Evolutionary conservation across 225 moss, liverwort and hornwort species (phyloP).

Genomic region (Thuidium tamariscinum): DNA sequence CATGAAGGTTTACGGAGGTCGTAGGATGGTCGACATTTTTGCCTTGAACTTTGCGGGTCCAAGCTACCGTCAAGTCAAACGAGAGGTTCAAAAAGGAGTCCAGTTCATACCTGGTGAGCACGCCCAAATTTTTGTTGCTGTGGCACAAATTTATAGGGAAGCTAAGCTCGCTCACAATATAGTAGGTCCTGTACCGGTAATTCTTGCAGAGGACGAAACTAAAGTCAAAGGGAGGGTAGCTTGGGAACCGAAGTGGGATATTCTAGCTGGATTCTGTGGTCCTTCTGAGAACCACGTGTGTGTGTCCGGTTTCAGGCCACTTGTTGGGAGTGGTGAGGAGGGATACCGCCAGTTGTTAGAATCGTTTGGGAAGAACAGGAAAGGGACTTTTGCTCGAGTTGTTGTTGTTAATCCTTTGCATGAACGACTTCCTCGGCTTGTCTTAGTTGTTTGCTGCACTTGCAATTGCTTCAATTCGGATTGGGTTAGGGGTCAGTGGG

Average conservation of each 20-base stretch:
- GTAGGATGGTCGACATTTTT: neutral
- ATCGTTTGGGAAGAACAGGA: fast-evolving
- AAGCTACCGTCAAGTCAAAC: neutral
- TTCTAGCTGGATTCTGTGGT: fast-evolving
- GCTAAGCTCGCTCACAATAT: neutral
- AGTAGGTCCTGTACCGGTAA: neutral
- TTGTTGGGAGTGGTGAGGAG: neutral
- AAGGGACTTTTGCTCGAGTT: fast-evolving
- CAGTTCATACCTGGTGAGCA: neutral
- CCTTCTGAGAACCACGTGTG: neutral
- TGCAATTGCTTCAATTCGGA: too few relatives aligned
- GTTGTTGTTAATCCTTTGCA: neutral
- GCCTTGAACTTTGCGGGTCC: neutral
- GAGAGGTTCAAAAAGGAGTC: neutral
- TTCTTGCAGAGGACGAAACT: neutral
- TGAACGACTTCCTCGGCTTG: fast-evolving
- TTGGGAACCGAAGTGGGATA: neutral
- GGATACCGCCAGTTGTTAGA: fast-evolving
- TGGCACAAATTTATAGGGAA: neutral
- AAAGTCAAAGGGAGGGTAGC: neutral
- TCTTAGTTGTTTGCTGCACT: neutral
- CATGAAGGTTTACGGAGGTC: neutral
- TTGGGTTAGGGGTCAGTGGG: too few relatives aligned
- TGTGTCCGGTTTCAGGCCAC: neutral
- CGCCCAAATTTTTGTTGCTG: fast-evolving